phyloP scores from a whole-genome alignment of 106 monocot species.

The Gastrodia elata region DNA sequence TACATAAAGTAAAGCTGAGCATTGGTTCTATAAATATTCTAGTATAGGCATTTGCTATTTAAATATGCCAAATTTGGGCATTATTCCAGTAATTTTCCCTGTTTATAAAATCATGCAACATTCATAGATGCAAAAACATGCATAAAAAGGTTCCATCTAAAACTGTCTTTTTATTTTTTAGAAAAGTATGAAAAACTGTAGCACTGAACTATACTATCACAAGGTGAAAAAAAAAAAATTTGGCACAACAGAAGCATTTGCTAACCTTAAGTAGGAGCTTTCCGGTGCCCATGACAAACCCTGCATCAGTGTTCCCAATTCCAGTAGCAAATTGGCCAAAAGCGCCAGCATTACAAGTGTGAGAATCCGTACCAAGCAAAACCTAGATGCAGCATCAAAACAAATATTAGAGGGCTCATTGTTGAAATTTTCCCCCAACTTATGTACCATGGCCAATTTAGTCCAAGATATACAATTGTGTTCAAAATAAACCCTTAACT shows the following conservation, averaged over 20 bases:
- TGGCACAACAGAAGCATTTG: neutral
- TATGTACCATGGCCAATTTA: too few species aligned
- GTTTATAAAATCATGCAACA: neutral
- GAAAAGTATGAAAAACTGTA: neutral
- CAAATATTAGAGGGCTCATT: too few species aligned
- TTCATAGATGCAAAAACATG: neutral
- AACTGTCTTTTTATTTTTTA: neutral
- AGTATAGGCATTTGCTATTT: too few species aligned
- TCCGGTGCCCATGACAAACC: constrained; percentile 92
- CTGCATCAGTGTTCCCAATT: constrained; percentile 99
- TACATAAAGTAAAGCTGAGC: too few species aligned
- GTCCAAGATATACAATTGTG: too few species aligned
- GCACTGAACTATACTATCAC: neutral
- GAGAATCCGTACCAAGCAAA: constrained; percentile 95
- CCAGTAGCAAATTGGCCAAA: constrained; percentile 98
- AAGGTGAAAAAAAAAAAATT: neutral
- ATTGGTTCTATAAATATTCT: too few species aligned
- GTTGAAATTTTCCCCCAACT: too few species aligned
- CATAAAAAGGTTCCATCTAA: neutral
- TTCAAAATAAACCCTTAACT: too few species aligned
- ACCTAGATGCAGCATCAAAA: constrained; percentile 33
- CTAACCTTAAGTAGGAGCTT: constrained; percentile 78
- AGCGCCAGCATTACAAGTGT: constrained; percentile 96
- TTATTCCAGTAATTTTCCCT: too few species aligned
- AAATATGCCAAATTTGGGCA: too few species aligned